Base-by-base conservation (phyloP, 2,329 filamentous ascomycete species). In the Chalara sp. region DNA sequence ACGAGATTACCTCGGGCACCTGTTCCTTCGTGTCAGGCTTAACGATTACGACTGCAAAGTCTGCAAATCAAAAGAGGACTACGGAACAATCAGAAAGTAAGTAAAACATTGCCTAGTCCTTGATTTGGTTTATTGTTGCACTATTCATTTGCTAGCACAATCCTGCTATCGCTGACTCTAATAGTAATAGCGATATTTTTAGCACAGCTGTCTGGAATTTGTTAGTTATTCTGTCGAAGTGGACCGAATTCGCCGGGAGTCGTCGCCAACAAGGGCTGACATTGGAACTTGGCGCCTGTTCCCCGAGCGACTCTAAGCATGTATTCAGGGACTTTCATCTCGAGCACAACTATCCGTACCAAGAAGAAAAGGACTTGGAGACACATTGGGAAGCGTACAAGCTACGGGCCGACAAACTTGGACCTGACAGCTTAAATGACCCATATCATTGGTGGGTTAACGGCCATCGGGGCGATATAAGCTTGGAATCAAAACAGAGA, bases 271-370 rank as follows among this genome's bases (percentile, higher is more conserved):
- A 21, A 21, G 52, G 56, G 13, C 44, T 58, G 52, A 50, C 44
- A 50, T 51, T 58, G 28, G 56, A 55, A 49, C 52, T 58, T 40
- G 53, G 56, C 43, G 56, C 50, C 8, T 56, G 35, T 48, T 58
- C 56, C 48, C 54, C 52, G 44, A 53, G 54, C 45, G 56, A 58
- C 44, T 56, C 43, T 32, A 53, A 52, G 49, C 54, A 56, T 32
- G 32, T 49, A 49, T 56, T 55, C 32, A 48, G 50, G 43, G 56
- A 58, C 48, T 51, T 56, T 50, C 47, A 54, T 50, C 50, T 56
- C 39, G 54, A 58, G 48, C 50, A 44, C 32, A 46, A 53, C 40
- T 55, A 53, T 50, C 51, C 54, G 43, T 56, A 52, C 49, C 54
- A 49, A 49, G 49, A 53, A 55, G 29, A 4, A 46, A 39, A 46